phyloP scores from a whole-genome alignment of 2,329 filamentous ascomycete species.

The Aulographum hederae region DNA sequence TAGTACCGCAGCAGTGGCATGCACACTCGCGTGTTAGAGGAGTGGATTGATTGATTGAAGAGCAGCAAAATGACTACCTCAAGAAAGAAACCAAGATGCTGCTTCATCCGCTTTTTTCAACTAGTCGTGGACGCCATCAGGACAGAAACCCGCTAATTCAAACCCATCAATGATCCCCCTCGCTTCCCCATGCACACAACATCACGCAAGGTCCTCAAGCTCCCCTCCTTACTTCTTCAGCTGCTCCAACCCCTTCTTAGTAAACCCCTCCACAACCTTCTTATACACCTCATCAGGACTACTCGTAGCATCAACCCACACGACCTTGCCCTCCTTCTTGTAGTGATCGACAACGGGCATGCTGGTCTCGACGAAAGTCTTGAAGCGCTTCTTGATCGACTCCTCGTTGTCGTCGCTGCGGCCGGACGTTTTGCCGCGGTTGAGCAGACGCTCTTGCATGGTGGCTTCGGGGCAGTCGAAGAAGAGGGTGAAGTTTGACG shows the following conservation, averaged over 20 bases:
- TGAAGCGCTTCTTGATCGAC: conserved; percentile 91
- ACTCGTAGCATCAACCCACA: conserved; percentile 59
- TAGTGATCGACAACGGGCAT: conserved; percentile 93
- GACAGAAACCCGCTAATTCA: too few relatives aligned
- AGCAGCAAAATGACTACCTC: too few relatives aligned
- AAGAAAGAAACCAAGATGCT: too few relatives aligned
- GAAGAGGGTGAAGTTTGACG: conserved; percentile 73
- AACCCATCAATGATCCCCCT: too few relatives aligned
- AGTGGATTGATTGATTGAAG: too few relatives aligned
- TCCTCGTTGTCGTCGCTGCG: conserved; percentile 87
- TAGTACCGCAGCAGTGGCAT: too few relatives aligned
- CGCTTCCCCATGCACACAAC: too few relatives aligned
- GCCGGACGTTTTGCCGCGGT: conserved; percentile 84
- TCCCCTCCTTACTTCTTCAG: too few relatives aligned
- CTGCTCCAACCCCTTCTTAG: conserved; percentile 22
- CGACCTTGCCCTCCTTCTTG: conserved; percentile 55
- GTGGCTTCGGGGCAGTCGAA: conserved; percentile 82
- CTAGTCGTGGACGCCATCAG: too few relatives aligned
- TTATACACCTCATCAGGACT: conserved; percentile 46
- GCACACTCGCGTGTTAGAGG: too few relatives aligned
- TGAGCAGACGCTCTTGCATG: conserved; percentile 68
- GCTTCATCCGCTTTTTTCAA: too few relatives aligned
- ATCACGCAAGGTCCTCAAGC: too few relatives aligned
- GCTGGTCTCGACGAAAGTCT: conserved; percentile 82
- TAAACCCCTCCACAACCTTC: conserved; percentile 30